phyloP scores from a whole-genome alignment of 1,139 yeast species.

The Candida dubliniensis region DNA sequence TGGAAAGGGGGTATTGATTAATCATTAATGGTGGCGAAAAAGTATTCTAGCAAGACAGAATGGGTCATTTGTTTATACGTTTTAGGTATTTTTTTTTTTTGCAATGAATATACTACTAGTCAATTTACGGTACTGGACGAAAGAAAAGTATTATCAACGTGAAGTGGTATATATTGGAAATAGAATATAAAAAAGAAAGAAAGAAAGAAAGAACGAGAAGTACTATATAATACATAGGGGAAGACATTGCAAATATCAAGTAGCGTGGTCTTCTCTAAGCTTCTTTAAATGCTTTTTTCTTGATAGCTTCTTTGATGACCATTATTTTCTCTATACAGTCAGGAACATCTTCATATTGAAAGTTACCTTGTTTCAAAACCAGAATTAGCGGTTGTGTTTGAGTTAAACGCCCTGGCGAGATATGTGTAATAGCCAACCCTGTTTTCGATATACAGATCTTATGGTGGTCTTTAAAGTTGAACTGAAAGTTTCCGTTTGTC shows the following conservation, averaged over 20 bases:
- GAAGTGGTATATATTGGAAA: background rate
- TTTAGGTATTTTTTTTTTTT: background rate
- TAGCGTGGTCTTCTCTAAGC: constrained; percentile 4
- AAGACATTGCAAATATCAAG: background rate
- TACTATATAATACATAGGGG: constrained; percentile 1
- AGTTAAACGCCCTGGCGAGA: constrained; percentile 74
- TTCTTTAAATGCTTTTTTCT: constrained; percentile 41
- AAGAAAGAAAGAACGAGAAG: background rate
- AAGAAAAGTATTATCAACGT: no score
- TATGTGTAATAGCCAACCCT: constrained; percentile 77
- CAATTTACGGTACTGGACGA: no score
- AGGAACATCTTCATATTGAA: constrained; percentile 53
- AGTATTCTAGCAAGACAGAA: no score
- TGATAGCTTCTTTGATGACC: constrained; percentile 42
- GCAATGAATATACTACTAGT: no score
- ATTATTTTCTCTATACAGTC: constrained; percentile 49
- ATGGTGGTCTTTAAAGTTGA: constrained; percentile 93
- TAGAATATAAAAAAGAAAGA: background rate
- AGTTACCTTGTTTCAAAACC: constrained; percentile 61
- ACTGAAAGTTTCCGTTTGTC: constrained; percentile 90
- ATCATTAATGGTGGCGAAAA: no score
- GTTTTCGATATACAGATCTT: constrained; percentile 77
- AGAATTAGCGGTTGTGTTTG: constrained; percentile 67
- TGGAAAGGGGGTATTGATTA: no score
- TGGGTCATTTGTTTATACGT: background rate